Percentiles rank a stretch among this genome's conserved stretches.
These are phyloP conservation scores for Botrytis galanthina DNA, from an alignment of 2,329 filamentous ascomycete species.

Conservation along the genomic window DNA sequence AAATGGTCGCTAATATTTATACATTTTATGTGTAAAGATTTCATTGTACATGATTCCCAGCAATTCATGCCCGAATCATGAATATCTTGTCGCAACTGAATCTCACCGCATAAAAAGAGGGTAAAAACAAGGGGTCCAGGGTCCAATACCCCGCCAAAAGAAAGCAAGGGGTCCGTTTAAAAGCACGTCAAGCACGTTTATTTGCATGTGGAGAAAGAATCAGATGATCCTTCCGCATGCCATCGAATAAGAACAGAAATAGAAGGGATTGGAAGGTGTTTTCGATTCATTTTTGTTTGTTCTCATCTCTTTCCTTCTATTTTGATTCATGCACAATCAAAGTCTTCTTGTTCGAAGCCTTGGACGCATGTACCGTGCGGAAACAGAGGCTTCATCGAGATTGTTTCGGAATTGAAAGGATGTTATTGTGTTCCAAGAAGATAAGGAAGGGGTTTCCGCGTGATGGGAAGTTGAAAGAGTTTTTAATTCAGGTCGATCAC, in stretches of 20 bases:
- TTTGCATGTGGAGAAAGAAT: not conserved
- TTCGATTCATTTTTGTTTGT: not conserved
- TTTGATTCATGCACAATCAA: not conserved
- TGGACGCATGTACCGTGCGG: not conserved
- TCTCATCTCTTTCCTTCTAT: not conserved
- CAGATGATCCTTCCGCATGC: not conserved
- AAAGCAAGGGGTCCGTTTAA: not conserved
- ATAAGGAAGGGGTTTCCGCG: not conserved
- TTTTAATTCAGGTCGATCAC: not conserved
- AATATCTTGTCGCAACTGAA: not conserved
- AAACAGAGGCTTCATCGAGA: not conserved
- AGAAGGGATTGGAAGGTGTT: not conserved
- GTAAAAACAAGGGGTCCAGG: not conserved
- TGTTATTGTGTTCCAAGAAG: not conserved
- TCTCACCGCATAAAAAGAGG: not conserved
- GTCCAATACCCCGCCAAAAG: not conserved
- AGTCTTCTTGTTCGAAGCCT: not conserved
- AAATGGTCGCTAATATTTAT: not conserved
- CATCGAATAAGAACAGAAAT: not conserved
- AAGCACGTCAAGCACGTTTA: conserved; percentile 3
- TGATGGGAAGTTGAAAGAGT: not conserved
- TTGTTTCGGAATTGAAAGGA: not conserved
- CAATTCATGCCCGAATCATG: not conserved
- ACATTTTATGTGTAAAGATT: not conserved
- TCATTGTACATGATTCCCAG: not conserved